These are phyloP conservation scores for Eremomyces bilateralis DNA, from an alignment of 495 filamentous ascomycete genomes.

Conservation along the genomic window DNA sequence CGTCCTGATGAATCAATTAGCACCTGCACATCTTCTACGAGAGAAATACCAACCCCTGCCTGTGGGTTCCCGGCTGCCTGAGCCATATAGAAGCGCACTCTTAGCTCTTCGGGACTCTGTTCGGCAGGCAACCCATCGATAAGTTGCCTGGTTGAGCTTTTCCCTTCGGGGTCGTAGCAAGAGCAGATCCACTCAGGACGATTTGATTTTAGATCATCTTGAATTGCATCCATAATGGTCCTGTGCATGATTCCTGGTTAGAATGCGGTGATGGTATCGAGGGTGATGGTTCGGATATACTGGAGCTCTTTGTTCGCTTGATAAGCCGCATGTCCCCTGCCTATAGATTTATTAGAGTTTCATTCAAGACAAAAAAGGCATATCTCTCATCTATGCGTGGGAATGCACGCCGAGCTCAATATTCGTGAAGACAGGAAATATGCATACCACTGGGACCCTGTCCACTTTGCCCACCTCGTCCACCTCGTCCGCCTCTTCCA, in stretches of 20 bases:
- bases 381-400: too few species aligned
- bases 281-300: not conserved
- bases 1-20: too few species aligned
- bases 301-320: not conserved
- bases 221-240: slow-evolving; percentile 33
- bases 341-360: too few species aligned
- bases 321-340: too few species aligned
- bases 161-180: slow-evolving; percentile 47
- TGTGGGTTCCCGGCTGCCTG: slow-evolving; percentile 37
- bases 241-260: slow-evolving; percentile 17
- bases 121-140: slow-evolving; percentile 67
- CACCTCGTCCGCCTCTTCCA: slow-evolving; percentile 19
- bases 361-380: too few species aligned
- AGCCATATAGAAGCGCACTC: slow-evolving; percentile 42
- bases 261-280: slow-evolving; percentile 1
- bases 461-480: slow-evolving; percentile 1
- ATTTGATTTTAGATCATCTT: slow-evolving; percentile 41
- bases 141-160: slow-evolving; percentile 59
- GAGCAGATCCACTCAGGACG: slow-evolving; percentile 69
- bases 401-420: not conserved
- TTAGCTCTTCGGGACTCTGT: slow-evolving; percentile 65
- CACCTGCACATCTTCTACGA: too few species aligned
- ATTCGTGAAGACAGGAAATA: not conserved
- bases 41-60: too few species aligned
- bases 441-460: not conserved